Evolutionary conservation across 2,329 filamentous ascomycete species (phyloP).

Genomic region (Neofusicoccum cordaticola): DNA sequence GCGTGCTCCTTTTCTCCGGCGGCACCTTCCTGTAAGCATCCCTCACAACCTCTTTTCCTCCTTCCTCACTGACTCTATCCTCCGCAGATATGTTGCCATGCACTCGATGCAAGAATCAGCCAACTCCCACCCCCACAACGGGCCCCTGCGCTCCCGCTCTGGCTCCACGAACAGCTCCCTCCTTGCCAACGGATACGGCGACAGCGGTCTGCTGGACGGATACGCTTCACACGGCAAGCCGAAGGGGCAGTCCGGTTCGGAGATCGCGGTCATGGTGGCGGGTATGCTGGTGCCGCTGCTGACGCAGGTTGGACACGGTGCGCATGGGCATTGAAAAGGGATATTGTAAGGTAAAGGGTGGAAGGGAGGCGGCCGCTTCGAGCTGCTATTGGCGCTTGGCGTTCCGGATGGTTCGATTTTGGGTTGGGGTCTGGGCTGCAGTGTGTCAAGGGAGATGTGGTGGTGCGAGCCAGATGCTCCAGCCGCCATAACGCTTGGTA

Average conservation of each 20-base stretch:
- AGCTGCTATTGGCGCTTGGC: background rate
- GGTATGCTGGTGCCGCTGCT: conserved; percentile 78
- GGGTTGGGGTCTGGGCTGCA: too few species aligned
- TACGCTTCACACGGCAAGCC: conserved; percentile 49
- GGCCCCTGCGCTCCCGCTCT: conserved; percentile 24
- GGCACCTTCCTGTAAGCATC: conserved; percentile 85
- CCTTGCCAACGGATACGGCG: conserved; percentile 39
- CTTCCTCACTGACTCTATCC: too few species aligned
- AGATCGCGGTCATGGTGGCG: conserved; percentile 63
- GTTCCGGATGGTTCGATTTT: background rate
- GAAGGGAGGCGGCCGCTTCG: background rate
- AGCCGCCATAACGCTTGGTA: too few species aligned
- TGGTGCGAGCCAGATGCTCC: too few species aligned
- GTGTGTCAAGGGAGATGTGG: too few species aligned
- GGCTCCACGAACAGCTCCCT: conserved; percentile 51
- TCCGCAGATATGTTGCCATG: conserved; percentile 85
- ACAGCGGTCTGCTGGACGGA: conserved; percentile 31
- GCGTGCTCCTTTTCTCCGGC: conserved; percentile 89
- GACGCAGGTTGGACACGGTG: conserved; percentile 70
- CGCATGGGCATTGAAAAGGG: background rate
- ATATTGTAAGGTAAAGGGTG: too few species aligned
- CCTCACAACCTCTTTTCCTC: background rate
- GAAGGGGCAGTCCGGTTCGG: conserved; percentile 27
- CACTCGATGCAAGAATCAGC: conserved; percentile 88
- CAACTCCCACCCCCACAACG: conserved; percentile 27